Evolutionary conservation across 495 filamentous ascomycete species (phyloP).

Genomic region (Cairneyella variabilis): DNA sequence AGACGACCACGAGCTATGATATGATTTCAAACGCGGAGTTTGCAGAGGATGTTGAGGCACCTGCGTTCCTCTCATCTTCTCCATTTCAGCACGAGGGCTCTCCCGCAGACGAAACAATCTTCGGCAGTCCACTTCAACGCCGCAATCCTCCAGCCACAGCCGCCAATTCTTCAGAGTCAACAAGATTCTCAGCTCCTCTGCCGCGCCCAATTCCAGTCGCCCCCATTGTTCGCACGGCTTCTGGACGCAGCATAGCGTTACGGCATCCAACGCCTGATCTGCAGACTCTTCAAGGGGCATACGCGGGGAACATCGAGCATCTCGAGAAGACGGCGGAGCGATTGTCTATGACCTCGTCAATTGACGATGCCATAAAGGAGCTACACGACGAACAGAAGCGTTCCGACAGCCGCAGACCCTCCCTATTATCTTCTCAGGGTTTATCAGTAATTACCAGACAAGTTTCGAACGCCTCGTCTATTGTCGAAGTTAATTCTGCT

Average conservation of each 20-base stretch:
- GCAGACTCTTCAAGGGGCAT: slow-evolving; percentile 69
- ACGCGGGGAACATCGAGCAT: slow-evolving; percentile 69
- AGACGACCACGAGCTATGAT: background rate
- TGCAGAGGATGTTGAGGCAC: background rate
- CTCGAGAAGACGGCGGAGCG: slow-evolving; percentile 80
- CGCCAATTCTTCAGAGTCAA: background rate
- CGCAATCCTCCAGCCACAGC: slow-evolving; percentile 15
- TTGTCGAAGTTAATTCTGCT: slow-evolving; percentile 61
- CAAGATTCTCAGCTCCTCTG: background rate
- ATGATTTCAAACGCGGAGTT: background rate
- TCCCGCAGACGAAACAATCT: background rate
- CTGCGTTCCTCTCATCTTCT: background rate
- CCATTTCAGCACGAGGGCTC: background rate
- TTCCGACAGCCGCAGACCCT: slow-evolving; percentile 56
- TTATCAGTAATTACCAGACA: slow-evolving; percentile 35
- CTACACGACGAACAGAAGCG: slow-evolving; percentile 74
- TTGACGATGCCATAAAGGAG: slow-evolving; percentile 77
- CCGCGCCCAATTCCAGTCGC: slow-evolving; percentile 17
- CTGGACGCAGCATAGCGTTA: slow-evolving; percentile 55
- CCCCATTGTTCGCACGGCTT: slow-evolving; percentile 57
- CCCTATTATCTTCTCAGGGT: slow-evolving; percentile 34
- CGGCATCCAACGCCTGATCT: slow-evolving; percentile 75
- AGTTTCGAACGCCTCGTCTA: slow-evolving; percentile 59
- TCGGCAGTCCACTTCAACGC: slow-evolving; percentile 2
- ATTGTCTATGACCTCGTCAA: slow-evolving; percentile 72